Conservation (phyloP, 2,329 filamentous ascomycete species). For the Colletotrichum sidae region DNA sequence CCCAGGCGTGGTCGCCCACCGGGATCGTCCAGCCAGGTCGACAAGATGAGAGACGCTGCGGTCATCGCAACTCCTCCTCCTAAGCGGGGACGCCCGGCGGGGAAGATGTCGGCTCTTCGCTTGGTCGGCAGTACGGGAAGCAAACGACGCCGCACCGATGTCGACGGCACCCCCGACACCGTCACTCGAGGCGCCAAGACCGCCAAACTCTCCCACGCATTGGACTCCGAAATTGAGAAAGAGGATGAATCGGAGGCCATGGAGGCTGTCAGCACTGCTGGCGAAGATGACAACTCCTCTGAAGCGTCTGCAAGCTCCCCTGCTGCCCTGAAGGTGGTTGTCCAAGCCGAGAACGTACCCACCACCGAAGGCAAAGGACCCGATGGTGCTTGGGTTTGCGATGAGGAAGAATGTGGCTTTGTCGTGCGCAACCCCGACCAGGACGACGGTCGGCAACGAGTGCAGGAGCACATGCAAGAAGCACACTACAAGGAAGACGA, state of each 20-base stretch:
- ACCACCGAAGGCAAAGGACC: conserved; percentile 64
- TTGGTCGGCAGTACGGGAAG: conserved; percentile 47
- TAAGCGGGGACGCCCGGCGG: conserved; percentile 49
- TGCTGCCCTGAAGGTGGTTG: conserved; percentile 54
- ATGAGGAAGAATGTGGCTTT: conserved; percentile 71
- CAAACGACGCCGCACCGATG: conserved; percentile 58
- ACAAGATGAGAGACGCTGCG: no score
- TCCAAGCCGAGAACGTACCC: conserved; percentile 62
- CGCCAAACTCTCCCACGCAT: conserved; percentile 49
- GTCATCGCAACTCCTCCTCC: conserved; percentile 21
- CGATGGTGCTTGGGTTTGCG: conserved; percentile 75
- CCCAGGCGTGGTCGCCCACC: no score
- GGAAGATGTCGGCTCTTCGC: conserved; percentile 59
- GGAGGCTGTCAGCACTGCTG: conserved; percentile 44
- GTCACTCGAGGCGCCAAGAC: conserved; percentile 49
- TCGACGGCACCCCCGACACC: conserved; percentile 51
- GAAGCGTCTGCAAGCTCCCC: conserved; percentile 22
- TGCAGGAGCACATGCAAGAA: conserved; percentile 69
- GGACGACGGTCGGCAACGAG: conserved; percentile 64
- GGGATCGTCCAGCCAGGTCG: no score
- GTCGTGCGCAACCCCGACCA: conserved; percentile 73
- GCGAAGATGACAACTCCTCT: conserved; percentile 41
- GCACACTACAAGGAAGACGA: conserved; percentile 58
- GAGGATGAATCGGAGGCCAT: conserved; percentile 44
- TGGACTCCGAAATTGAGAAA: conserved; percentile 42